These are phyloP conservation scores for Fomitopsis serialis DNA, from an alignment of 768 basidiomycete genomes.

Conservation along the genomic window DNA sequence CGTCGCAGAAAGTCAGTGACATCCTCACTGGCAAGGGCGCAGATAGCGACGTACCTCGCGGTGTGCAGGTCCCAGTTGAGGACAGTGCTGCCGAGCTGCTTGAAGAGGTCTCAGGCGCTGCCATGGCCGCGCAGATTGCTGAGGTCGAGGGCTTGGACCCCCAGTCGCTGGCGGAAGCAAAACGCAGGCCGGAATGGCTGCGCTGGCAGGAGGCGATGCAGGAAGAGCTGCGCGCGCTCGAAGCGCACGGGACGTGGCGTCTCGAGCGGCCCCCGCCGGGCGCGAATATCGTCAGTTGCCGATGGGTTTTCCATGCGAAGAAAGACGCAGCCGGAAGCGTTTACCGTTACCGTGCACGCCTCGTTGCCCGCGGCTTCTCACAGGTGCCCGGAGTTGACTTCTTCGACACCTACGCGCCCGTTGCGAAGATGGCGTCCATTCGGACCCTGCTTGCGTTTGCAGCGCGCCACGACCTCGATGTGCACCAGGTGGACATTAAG, in stretches of 20 bases:
- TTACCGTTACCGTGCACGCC: slow-evolving; percentile 14
- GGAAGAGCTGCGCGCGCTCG: slow-evolving; percentile 2
- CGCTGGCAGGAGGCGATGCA: slow-evolving; percentile 7
- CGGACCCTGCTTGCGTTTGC: slow-evolving; percentile 23
- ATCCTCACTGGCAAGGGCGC: neutral
- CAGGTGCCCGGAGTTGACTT: slow-evolving; percentile 26
- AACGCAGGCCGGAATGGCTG: slow-evolving; percentile 2
- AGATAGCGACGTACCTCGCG: neutral
- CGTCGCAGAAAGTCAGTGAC: slow-evolving; percentile 1
- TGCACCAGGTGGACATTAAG: slow-evolving; percentile 30
- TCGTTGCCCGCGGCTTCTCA: slow-evolving; percentile 27
- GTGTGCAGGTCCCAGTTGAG: neutral
- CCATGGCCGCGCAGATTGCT: slow-evolving; percentile 1
- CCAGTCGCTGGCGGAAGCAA: slow-evolving; percentile 1
- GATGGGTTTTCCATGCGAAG: slow-evolving; percentile 32
- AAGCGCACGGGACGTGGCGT: neutral
- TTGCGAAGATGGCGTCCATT: slow-evolving; percentile 22
- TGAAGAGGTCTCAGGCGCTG: neutral
- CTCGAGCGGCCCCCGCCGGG: neutral
- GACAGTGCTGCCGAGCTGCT: neutral
- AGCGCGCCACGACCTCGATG: slow-evolving; percentile 18
- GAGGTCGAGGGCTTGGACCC: slow-evolving; percentile 6
- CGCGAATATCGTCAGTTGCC: slow-evolving; percentile 22
- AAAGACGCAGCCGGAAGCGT: slow-evolving; percentile 21
- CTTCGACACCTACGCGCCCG: slow-evolving; percentile 25